Base-by-base conservation (phyloP, 257 asterid genomes). In the Osmanthus fragrans region DNA sequence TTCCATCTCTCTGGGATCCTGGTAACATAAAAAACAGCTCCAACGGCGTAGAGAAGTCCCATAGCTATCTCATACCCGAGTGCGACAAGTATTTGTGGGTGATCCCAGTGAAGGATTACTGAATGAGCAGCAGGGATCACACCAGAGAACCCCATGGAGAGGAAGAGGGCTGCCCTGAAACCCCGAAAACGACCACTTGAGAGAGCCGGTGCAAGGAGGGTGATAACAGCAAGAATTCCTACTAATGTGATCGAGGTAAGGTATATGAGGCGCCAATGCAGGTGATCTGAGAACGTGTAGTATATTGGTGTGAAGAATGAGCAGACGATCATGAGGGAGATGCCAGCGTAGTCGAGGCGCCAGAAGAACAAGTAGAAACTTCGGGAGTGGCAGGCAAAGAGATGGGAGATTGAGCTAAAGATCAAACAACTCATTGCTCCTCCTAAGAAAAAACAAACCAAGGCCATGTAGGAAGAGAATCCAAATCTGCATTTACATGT, bases 311-410 rank as follows among this genome's bases (percentile, higher is more conserved):
- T 87, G 36, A 91, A 88, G 90, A 95, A 95, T 51, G 99, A 95
- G 82, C 84, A 82, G 83, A 91, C 89, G 9, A 95, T 93, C 99
- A 95, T 95, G 60, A 92, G 70, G 68, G 99, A 80, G 69, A 95
- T 95, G 25, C 99, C 99, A 8, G 91, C 83, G 34, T 95, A 93
- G 85, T 95, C 99, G 25, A 95, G 91, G 72, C 98, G 92, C 99
- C 99, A 95, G 86, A 92, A 93, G 90, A 95, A 89, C 85, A 58
- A 81, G 84, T 84, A 86, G 86, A 82, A 95, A n/a, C 87, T 90
- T 34, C 58, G 83, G 36, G 99, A 95, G 76, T 91, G 99, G 88
- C 99, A 95, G 45, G 98, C 90, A 70, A 95, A 89, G 65, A 92
- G 89, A 76, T 95, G 99, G 83, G 98, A 91, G 4, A 89, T 54